Evolutionary conservation across 148 eudicot genomes (phyloP), one percentile per base, ranked within the genome.

Genomic region (Suaeda aralocaspica): DNA sequence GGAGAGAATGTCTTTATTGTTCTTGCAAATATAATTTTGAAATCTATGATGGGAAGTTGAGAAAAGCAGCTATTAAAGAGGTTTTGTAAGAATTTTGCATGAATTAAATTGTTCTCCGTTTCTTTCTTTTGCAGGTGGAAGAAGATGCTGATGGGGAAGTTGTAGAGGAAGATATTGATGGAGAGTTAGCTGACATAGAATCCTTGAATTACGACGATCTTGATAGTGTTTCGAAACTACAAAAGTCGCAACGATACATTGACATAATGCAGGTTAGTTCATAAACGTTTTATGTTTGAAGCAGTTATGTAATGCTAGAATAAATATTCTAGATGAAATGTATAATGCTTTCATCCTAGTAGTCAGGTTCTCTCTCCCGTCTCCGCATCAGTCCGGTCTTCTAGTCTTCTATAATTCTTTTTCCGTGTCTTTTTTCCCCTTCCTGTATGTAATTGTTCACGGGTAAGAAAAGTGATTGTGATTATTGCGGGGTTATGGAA

Each of bases 121-220:
- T 59, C 42, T 50, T 60, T 74, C 18, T 45, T 46, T 75, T 77
- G 64, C 68, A 93, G 98, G 91, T 83, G 59, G 85, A 85, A 72
- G 89, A 78, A 49, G 77, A 85, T 68, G 81, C 34, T 41, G 86
- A 89, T 67, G 73, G 70, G 0, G 96, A 78, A 0, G 78, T 86
- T 49, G 89, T 94, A 93, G 99, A 91, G 68, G 96, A 94, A 69
- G 99, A 94, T 68, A 48, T 84, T 55, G 86, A 93, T 61, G 92
- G 90, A 56, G 99, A 94, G 70, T 64, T 91, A 78, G 99, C 85
- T 36, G 96, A 89, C 72, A 80, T 94, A 30, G 97, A 91, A 66
- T 76, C 86, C 56, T 84, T 91, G 21, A 91, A 94, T 53, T 94
- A 89, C 66, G 99, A 91, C 74, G 96, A 94, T 77, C 86, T 94